A percentile compares a stretch with the other conserved stretches of the same genome.
These are phyloP conservation scores for Cadophora malorum DNA, from an alignment of 2,329 filamentous ascomycete species.

Conservation along the genomic window DNA sequence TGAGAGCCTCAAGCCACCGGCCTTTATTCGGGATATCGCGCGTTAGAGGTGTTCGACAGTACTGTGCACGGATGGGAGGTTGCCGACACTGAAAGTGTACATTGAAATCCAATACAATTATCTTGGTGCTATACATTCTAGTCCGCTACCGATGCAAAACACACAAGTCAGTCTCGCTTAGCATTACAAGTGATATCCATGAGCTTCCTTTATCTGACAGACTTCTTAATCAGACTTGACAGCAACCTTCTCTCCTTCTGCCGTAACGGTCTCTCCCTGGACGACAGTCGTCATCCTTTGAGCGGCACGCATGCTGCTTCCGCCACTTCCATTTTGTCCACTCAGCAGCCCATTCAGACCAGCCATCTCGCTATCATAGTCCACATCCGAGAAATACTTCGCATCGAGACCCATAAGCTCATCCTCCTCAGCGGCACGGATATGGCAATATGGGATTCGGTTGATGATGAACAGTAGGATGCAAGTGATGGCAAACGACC, in stretches of 20 bases:
- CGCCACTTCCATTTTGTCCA: background rate
- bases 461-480: slow-evolving; percentile 23
- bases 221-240: slow-evolving; percentile 11
- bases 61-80: no score
- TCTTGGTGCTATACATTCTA: no score
- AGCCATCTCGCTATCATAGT: slow-evolving; percentile 14
- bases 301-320: slow-evolving; percentile 4
- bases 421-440: slow-evolving; percentile 18
- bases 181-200: no score
- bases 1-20: background rate
- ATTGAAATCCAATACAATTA: no score
- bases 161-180: no score
- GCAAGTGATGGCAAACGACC: slow-evolving; percentile 18
- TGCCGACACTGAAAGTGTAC: no score
- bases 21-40: no score
- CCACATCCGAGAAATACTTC: slow-evolving; percentile 11
- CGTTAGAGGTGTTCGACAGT: no score
- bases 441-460: slow-evolving; percentile 10
- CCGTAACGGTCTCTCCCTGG: slow-evolving; percentile 2
- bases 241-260: slow-evolving; percentile 3
- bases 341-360: slow-evolving; percentile 15
- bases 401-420: slow-evolving; percentile 18
- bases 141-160: no score
- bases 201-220: background rate
- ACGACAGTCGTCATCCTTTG: slow-evolving; percentile 7